Base-by-base conservation (phyloP, 148 eudicot species). In the Persicaria maculosa region DNA sequence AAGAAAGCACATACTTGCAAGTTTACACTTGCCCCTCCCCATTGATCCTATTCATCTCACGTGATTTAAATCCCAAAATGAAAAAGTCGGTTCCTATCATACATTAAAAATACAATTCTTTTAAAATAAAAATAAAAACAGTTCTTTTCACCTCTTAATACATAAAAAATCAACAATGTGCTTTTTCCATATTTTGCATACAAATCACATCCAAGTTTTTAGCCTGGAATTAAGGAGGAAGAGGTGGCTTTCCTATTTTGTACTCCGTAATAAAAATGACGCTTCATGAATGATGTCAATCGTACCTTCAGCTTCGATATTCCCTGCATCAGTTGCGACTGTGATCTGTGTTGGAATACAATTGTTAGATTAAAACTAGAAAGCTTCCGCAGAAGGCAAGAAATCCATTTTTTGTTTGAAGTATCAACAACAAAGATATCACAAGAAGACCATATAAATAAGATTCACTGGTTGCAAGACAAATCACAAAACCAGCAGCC, bases 251-350 rank as follows among this genome's bases (percentile, higher is more conserved):
- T 62, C 68, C 68, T 25, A 62, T 14, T 22, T 62, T 25, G 7
- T n/a, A n/a, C n/a, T n/a, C n/a, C n/a, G n/a, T 6, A 65, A 40
- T 14, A 17, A 40, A 65, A 36, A 43, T 65, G 47, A 65, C 12
- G 46, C 70, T 65, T 40, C 70, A 43, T 14, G 15, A 31, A 11
- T 7, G 17, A 65, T 36, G 17, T 11, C 36, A 17, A 8, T 12
- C 19, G 43, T 65, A 65, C 70, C 70, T 65, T 65, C 70, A 65
- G 70, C 19, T 65, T 65, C 36, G 1, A 7, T 65, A 40, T 45
- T 14, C 70, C 70, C 47, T 40, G 70, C 45, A 40, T 65, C 70
- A 36, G 46, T 43, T 40, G 46, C 47, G 15, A 14, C 12, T 65
- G 31, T 65, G 70, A 65, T 43, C 70, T 65, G 70, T 36, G 36